A percentile compares a stretch with the other conserved stretches of the same genome.
phyloP scores from a whole-genome alignment of 768 basidiomycete genomes.

The Coprinopsis sp. region DNA sequence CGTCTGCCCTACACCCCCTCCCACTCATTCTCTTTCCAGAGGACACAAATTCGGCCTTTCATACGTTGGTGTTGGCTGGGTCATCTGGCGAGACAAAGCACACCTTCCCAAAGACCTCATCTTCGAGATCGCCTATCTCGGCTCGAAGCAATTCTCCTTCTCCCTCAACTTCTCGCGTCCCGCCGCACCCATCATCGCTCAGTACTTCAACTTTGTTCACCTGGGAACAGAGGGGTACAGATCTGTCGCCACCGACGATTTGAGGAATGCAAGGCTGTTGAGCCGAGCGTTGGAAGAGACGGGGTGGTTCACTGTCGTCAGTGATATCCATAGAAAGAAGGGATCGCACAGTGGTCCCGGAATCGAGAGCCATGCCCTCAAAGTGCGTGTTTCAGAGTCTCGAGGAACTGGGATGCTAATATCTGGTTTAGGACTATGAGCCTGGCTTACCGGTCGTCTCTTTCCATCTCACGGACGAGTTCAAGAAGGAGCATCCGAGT shows the following conservation, averaged over 20 bases:
- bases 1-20: conserved; percentile 33
- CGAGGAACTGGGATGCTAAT: conserved; percentile 14
- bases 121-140: conserved; percentile 60
- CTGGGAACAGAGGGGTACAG: conserved; percentile 58
- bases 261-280: conserved; percentile 59
- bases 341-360: conserved; percentile 27
- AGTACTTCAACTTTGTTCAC: conserved; percentile 61
- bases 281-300: conserved; percentile 57
- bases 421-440: conserved; percentile 38
- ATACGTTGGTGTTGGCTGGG: conserved; percentile 65
- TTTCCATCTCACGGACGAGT: conserved; percentile 58
- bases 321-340: conserved; percentile 49
- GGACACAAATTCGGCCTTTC: conserved; percentile 60
- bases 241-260: conserved; percentile 40
- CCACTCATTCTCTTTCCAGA: conserved; percentile 44
- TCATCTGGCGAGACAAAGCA: conserved; percentile 60
- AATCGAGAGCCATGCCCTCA: conserved; percentile 49
- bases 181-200: conserved; percentile 58
- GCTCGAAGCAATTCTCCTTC: conserved; percentile 70
- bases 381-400: conserved; percentile 34
- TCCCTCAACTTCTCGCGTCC: conserved; percentile 61
- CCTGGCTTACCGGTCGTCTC: conserved; percentile 63
- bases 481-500: conserved; percentile 50
- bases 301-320: conserved; percentile 49
- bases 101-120: conserved; percentile 67